These are phyloP conservation scores for Primulina huaijiensis DNA, from an alignment of 257 asterid genomes.

Conservation along the genomic window DNA sequence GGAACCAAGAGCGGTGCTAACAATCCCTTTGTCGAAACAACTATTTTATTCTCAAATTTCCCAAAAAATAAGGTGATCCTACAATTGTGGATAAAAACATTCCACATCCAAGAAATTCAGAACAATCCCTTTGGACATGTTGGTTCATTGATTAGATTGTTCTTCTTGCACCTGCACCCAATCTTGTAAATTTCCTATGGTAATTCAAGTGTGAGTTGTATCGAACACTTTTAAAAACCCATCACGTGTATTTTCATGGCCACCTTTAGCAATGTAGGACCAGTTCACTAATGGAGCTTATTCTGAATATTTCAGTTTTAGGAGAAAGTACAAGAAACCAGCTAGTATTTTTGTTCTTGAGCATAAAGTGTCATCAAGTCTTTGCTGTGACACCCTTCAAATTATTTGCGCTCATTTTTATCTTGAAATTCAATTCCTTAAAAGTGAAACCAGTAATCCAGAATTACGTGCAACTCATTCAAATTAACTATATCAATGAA, in stretches of 20 bases:
- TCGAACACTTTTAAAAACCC: background rate
- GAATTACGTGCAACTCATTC: too few relatives aligned
- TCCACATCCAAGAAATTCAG: background rate
- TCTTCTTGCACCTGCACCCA: background rate
- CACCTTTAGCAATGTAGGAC: background rate
- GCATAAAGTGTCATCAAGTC: background rate
- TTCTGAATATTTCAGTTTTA: background rate
- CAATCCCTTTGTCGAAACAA: too few relatives aligned
- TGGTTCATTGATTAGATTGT: background rate
- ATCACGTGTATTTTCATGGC: background rate
- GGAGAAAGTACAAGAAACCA: background rate
- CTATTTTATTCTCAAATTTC: background rate
- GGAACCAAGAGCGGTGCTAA: too few relatives aligned
- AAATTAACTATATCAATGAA: too few relatives aligned
- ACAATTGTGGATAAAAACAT: background rate
- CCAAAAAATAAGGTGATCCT: background rate
- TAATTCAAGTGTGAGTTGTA: background rate
- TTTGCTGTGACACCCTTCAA: background rate
- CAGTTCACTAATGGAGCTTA: background rate
- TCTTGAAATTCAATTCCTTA: background rate
- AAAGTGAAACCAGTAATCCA: too few relatives aligned
- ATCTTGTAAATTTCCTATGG: background rate
- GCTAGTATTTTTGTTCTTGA: background rate
- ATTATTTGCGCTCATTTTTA: background rate
- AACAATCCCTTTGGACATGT: background rate